These are phyloP conservation scores for Ceratocystis eucalypticola DNA, from an alignment of 2,329 filamentous ascomycete genomes.

Conservation along the genomic window DNA sequence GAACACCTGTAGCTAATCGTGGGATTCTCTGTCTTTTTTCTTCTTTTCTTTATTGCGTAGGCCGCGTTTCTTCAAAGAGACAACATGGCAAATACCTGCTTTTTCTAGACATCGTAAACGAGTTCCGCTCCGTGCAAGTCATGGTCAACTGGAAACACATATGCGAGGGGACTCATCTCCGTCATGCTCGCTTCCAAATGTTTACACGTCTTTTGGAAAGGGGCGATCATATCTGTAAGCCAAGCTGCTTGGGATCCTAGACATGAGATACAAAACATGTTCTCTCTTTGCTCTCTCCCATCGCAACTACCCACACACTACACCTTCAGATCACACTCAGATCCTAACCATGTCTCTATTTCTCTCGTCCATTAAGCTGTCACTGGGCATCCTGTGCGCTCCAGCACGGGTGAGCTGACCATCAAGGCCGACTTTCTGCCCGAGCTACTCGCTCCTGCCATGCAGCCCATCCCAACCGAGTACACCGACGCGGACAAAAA, in stretches of 20 bases:
- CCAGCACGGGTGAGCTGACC: constrained; percentile 61
- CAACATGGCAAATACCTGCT: constrained; percentile 62
- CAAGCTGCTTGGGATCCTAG: background rate
- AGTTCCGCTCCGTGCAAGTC: constrained; percentile 59
- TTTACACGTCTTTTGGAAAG: constrained; percentile 55
- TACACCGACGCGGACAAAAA: constrained; percentile 58
- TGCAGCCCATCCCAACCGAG: constrained; percentile 63
- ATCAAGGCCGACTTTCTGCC: constrained; percentile 57
- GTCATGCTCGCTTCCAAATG: constrained; percentile 38
- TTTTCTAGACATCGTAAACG: constrained; percentile 69
- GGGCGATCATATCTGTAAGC: constrained; percentile 73
- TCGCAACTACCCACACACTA: background rate
- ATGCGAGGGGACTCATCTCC: constrained; percentile 25
- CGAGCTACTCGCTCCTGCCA: constrained; percentile 57
- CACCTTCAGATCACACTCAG: too few species aligned
- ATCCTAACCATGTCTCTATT: background rate
- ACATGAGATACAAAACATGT: background rate
- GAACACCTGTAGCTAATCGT: constrained; percentile 22
- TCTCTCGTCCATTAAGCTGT: constrained; percentile 39
- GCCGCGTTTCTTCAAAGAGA: constrained; percentile 61
- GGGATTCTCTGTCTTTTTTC: constrained; percentile 21
- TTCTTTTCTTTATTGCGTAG: constrained; percentile 31
- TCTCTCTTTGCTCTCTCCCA: background rate
- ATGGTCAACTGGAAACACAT: constrained; percentile 52
- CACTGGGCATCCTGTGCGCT: constrained; percentile 55